A percentile compares a stretch with the other conserved stretches of the same genome.
phyloP scores from a whole-genome alignment of 306 rosid species.

The Citrullus mucosospermus region DNA sequence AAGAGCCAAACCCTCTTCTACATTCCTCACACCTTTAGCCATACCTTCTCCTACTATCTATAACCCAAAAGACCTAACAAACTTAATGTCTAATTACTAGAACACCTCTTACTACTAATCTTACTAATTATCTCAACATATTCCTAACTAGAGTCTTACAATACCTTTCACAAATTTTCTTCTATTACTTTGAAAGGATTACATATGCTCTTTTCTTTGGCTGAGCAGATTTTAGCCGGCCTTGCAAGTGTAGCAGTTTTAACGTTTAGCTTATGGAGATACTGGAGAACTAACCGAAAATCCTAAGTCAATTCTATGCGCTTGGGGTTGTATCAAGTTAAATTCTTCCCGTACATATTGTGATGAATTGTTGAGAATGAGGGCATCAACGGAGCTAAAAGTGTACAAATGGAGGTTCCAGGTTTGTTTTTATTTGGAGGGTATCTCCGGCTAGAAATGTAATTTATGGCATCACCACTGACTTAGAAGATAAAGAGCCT shows the following conservation, averaged over 20 bases:
- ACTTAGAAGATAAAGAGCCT: not conserved
- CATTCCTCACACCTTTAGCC: too few relatives aligned
- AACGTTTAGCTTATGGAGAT: slow-evolving; percentile 60
- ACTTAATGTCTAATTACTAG: too few relatives aligned
- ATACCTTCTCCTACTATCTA: too few relatives aligned
- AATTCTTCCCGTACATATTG: not conserved
- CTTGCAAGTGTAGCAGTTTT: slow-evolving; percentile 47
- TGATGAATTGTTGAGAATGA: not conserved
- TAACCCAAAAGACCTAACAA: too few relatives aligned
- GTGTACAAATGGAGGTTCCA: not conserved
- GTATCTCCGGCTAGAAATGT: not conserved
- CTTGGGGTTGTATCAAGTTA: not conserved
- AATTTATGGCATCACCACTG: not conserved
- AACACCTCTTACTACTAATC: too few relatives aligned
- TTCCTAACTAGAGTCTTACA: too few relatives aligned
- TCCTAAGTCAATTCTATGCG: slow-evolving; percentile 13
- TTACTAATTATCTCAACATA: too few relatives aligned
- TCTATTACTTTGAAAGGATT: not conserved
- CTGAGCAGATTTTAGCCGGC: slow-evolving; percentile 59
- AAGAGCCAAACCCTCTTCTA: too few relatives aligned
- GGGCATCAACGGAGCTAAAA: not conserved
- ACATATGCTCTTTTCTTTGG: slow-evolving; percentile 1
- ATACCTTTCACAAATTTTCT: not conserved
- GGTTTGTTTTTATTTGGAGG: not conserved
- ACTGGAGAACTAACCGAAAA: slow-evolving; percentile 31